Base-by-base conservation (phyloP, 2,329 filamentous ascomycete species). In the Trematosphaeria pertusa region DNA sequence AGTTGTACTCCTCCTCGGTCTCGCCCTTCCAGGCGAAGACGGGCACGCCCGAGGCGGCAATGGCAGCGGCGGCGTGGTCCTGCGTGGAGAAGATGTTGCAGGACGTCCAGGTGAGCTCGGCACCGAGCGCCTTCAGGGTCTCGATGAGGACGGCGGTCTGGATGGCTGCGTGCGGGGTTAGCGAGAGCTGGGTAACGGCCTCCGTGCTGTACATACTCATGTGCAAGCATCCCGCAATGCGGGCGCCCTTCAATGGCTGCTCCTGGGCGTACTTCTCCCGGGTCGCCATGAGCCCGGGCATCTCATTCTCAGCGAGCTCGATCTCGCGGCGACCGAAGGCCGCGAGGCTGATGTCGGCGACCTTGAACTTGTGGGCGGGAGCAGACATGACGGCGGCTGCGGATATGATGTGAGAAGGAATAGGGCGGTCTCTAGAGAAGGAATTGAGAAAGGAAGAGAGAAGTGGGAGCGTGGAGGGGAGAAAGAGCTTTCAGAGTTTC, bases 71-170 rank as follows among this genome's bases (percentile, higher is more conserved):
- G 69, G 94, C 94, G 80, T 97, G 93, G 81, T 97, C 94, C 80
- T 97, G 93, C 67, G 93, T 97, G 75, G 89, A 94, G 88, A 97
- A 99, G 79, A 99, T 97, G 86, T 99, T 97, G 88, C 94, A 99
- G 67, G 89, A 94, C 54, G 93, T 89, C 94, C 94, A 97, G 74
- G 94, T 99, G 69, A 97, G 89, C 85, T 97, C 94, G 70, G 94
- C 94, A 80, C 94, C 94, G 70, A 99, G 91, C 64, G 87, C 82
- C 70, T 84, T 89, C 73, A 99, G 87, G 62, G 94, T 99, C 87
- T 99, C 94, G 78, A 99, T 99, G 71, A 99, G 87, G 73, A 99
- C 94, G 67, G 94, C 94, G 61, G 94, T 99, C 84, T 99, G 94
- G 81, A 99, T 97, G 75, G 94, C 83, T 86, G 54, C 4, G 11